Percentiles rank a stretch among this genome's conserved stretches.
Evolutionary conservation across 2,329 filamentous ascomycete genomes (phyloP).

Genomic region (Clonostachys byssicola): DNA sequence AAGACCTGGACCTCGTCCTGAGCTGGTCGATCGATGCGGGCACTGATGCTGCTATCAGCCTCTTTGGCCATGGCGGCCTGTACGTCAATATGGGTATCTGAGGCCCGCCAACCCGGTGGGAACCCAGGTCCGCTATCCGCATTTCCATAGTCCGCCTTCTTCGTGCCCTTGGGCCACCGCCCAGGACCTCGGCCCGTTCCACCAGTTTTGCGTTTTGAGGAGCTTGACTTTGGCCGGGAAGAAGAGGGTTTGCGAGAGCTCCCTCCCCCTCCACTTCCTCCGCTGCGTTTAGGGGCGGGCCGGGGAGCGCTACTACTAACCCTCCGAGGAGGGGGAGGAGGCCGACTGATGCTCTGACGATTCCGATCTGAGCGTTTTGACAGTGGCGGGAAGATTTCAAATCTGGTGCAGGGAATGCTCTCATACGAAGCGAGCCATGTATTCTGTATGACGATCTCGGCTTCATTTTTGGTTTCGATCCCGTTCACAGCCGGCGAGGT

Average conservation of each 20-base stretch:
- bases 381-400: conserved; percentile 73
- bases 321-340: conserved; percentile 13
- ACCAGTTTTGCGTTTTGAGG: conserved; percentile 48
- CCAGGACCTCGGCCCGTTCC: conserved; percentile 62
- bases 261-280: neutral
- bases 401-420: conserved; percentile 64
- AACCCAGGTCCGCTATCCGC: conserved; percentile 61
- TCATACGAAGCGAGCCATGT: conserved; percentile 45
- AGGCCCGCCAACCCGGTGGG: conserved; percentile 46
- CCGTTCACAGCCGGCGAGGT: conserved; percentile 3
- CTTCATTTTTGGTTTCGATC: conserved; percentile 7
- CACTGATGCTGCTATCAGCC: neutral
- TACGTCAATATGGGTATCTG: conserved; percentile 9
- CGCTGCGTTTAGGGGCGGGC: conserved; percentile 9
- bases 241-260: conserved; percentile 20
- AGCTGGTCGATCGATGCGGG: conserved; percentile 6
- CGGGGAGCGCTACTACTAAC: conserved; percentile 13
- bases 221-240: conserved; percentile 33
- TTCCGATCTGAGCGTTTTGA: conserved; percentile 42
- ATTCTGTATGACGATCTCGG: conserved; percentile 12
- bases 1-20: conserved; percentile 26
- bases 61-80: neutral
- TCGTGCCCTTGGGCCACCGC: conserved; percentile 64
- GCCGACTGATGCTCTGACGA: conserved; percentile 33
- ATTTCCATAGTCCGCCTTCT: conserved; percentile 65